Conservation (phyloP, 2,329 filamentous ascomycete genomes). For the Aureobasidium subglaciale region DNA sequence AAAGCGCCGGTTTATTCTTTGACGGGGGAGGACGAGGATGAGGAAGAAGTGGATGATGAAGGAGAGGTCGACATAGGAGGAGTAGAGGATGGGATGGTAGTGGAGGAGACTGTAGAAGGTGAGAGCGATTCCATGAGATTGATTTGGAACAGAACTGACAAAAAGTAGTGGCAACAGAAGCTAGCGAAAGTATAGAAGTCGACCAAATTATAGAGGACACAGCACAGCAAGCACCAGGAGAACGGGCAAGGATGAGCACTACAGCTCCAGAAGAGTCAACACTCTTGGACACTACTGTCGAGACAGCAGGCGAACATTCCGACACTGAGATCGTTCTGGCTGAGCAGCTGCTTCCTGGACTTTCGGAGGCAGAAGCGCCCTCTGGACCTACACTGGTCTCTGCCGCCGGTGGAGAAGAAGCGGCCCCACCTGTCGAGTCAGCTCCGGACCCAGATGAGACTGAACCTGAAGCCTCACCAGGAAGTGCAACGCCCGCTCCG, state of each 20-base stretch:
- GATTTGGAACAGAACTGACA: too few species aligned
- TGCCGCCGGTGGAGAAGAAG: not conserved
- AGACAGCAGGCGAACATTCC: too few species aligned
- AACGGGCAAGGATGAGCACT: not conserved
- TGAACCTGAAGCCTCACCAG: not conserved
- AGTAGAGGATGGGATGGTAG: not conserved
- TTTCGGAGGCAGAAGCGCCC: too few species aligned
- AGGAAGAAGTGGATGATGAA: not conserved
- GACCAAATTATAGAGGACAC: too few species aligned
- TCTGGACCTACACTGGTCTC: not conserved
- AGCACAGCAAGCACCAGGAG: too few species aligned
- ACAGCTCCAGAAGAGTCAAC: not conserved
- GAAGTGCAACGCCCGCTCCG: not conserved
- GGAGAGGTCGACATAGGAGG: not conserved
- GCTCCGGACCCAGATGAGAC: not conserved
- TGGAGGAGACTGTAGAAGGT: not conserved
- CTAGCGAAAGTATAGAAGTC: not conserved
- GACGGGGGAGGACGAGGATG: constrained; percentile 7
- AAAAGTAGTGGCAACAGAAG: not conserved
- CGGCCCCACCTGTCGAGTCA: not conserved
- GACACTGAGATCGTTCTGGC: too few species aligned
- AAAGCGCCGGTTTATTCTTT: constrained; percentile 6
- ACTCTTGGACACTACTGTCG: not conserved
- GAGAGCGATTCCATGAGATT: too few species aligned
- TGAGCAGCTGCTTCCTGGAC: too few species aligned